These are phyloP conservation scores for Trichoderma arundinaceum DNA, from an alignment of 2,329 filamentous ascomycete genomes.

Conservation along the genomic window DNA sequence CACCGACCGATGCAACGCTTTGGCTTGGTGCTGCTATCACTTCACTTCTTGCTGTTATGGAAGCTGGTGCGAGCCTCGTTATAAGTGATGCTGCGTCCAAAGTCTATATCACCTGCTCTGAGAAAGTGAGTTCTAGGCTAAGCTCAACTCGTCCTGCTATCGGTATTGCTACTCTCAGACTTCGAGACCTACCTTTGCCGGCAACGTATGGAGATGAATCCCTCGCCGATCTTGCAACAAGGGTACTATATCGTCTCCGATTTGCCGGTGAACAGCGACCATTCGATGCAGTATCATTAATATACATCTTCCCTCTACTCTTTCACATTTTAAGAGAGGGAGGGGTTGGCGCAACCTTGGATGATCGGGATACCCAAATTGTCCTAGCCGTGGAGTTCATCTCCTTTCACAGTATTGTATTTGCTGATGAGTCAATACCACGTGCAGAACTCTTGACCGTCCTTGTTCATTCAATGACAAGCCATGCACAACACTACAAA, in stretches of 20 bases:
- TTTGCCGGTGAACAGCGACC: conserved; percentile 93
- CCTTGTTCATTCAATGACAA: conserved; percentile 83
- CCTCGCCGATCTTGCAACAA: conserved; percentile 82
- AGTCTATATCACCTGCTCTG: conserved; percentile 79
- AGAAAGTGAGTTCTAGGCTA: conserved; percentile 74
- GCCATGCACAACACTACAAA: conserved; percentile 92
- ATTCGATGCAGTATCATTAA: conserved; percentile 85
- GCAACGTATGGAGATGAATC: conserved; percentile 76
- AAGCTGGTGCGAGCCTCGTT: conserved; percentile 79
- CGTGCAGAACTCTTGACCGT: conserved; percentile 73
- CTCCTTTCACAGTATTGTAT: conserved; percentile 84
- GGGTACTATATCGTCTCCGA: conserved; percentile 86
- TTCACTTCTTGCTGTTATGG: conserved; percentile 74
- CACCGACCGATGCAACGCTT: conserved; percentile 83
- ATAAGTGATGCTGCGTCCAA: conserved; percentile 79
- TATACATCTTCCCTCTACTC: conserved; percentile 83
- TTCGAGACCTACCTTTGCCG: conserved; percentile 75
- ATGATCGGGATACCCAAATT: conserved; percentile 88
- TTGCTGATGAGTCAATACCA: conserved; percentile 75
- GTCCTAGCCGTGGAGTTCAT: conserved; percentile 88
- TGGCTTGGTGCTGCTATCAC: conserved; percentile 88
- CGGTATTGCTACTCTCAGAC: conserved; percentile 83
- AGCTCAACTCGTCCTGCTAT: conserved; percentile 81
- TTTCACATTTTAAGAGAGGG: conserved; percentile 79
- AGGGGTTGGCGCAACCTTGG: conserved; percentile 72